These are phyloP conservation scores for Aspergillus taichungensis DNA, from an alignment of 495 filamentous ascomycete genomes.

Conservation along the genomic window DNA sequence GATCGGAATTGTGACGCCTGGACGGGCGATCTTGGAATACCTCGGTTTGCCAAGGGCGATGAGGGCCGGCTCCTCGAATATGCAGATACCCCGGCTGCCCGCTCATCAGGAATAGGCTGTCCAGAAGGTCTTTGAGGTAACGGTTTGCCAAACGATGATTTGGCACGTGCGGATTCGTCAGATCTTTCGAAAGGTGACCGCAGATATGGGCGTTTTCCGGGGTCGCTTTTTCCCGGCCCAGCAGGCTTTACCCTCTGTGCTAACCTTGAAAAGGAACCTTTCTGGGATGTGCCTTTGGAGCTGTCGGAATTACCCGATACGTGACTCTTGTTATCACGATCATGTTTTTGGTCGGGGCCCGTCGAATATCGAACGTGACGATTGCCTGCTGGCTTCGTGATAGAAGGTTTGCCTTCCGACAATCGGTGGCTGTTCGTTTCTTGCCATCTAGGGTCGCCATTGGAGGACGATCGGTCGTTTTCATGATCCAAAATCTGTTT, in stretches of 20 bases:
- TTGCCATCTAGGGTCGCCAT: neutral
- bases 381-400: too few species aligned
- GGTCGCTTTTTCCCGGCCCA: conserved; percentile 18
- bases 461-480: too few species aligned
- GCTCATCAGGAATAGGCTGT: conserved; percentile 6
- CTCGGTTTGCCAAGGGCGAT: conserved; percentile 23
- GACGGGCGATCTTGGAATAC: conserved; percentile 34
- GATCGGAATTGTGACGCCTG: conserved; percentile 16
- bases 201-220: conserved; percentile 14
- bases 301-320: neutral
- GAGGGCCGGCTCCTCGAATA: conserved; percentile 4
- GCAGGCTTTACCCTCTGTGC: conserved; percentile 28
- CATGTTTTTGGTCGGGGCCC: too few species aligned
- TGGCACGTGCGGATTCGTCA: conserved; percentile 6
- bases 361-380: too few species aligned
- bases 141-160: conserved; percentile 4
- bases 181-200: conserved; percentile 10
- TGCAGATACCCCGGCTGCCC: conserved; percentile 4
- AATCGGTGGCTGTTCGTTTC: neutral
- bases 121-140: conserved; percentile 10
- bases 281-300: conserved; percentile 14
- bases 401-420: too few species aligned
- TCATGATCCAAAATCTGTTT: neutral
- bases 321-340: too few species aligned
- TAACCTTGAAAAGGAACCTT: conserved; percentile 24